These are phyloP conservation scores for Simmondsia chinensis DNA, from an alignment of 148 eudicot genomes.

Conservation along the genomic window DNA sequence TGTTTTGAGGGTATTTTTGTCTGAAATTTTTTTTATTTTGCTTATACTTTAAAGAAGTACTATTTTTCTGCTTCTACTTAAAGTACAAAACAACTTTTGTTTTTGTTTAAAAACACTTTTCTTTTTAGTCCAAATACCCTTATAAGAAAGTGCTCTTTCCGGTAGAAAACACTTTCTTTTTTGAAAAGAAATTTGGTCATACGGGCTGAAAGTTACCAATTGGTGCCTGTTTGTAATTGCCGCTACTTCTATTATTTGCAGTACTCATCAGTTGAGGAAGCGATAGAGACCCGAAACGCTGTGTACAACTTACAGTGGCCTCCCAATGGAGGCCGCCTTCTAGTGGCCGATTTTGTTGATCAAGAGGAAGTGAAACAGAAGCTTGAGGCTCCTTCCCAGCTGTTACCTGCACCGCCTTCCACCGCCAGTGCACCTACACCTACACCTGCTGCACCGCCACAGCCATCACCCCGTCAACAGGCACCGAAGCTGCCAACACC, in stretches of 20 bases:
- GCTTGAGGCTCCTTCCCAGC: conserved; percentile 37
- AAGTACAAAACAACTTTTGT: too few relatives aligned
- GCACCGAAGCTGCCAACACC: conserved; percentile 36
- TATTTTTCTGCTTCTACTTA: too few relatives aligned
- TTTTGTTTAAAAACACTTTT: too few relatives aligned
- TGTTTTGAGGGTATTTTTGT: too few relatives aligned
- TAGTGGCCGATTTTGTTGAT: conserved; percentile 84
- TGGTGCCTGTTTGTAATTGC: background rate
- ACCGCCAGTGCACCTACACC: conserved; percentile 18
- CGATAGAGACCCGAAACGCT: conserved; percentile 74
- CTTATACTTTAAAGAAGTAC: too few relatives aligned
- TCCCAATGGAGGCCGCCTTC: conserved; percentile 72
- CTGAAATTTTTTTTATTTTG: too few relatives aligned
- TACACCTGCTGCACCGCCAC: conserved; percentile 19
- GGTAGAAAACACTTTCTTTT: too few relatives aligned
- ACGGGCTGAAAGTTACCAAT: too few relatives aligned
- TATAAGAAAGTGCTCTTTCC: too few relatives aligned
- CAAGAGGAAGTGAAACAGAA: conserved; percentile 73
- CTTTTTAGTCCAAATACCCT: too few relatives aligned
- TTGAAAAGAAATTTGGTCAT: too few relatives aligned
- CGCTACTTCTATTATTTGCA: conserved; percentile 18
- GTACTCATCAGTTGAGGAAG: conserved; percentile 88
- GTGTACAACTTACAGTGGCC: conserved; percentile 94
- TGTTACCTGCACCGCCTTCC: conserved; percentile 41
- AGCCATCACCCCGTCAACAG: conserved; percentile 48